Evolutionary conservation across 371 early-diverging fungal genomes (phyloP), one percentile per base, ranked within the genome.

Genomic region (Zychaea mexicana): DNA sequence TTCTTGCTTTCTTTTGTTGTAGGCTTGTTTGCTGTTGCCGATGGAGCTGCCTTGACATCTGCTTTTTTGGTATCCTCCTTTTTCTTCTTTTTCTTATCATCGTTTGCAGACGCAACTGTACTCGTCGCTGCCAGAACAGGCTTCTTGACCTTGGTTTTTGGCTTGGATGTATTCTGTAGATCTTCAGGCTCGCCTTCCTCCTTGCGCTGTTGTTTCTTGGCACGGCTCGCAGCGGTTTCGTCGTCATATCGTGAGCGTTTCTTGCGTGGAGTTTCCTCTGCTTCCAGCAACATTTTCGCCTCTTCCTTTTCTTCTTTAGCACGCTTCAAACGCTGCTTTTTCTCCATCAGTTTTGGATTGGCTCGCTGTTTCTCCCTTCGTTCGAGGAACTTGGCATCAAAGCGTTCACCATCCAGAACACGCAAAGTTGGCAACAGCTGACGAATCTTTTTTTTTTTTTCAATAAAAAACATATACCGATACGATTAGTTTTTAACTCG

Each of bases 381-480:
- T 65, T 88, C 79, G 59, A 93, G 72, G 72, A 89, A 95, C 67
- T 85, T 89, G 22, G 81, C 75, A 72, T 95, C 95, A 64, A 93
- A 93, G 33, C 95, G 77, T 54, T 88, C 88, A n/a, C 88, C 88
- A 70, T 95, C 95, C 54, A 95, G 74, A 10, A 94, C 82, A 42
- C 92, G 85, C 42, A 95, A 70, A 8, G 87, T 84, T 33, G 93
- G 93, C 1, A 90, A 72, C 61, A 90, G 69, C n/a, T 76, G 79
- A 15, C 89, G 67, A 22, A 91, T 82, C 81, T 81, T 61, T 57
- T 27, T 46, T 2, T 21, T 19, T 17, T 19, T 24, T 32, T 12
- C 12, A 32, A n/a, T n/a, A n/a, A n/a, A n/a, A n/a, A n/a, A n/a
- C n/a, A n/a, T n/a, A n/a, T n/a, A n/a, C n/a, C n/a, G n/a, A n/a